Base-by-base conservation (phyloP, 2,329 filamentous ascomycete species). In the Lojkania enalia region DNA sequence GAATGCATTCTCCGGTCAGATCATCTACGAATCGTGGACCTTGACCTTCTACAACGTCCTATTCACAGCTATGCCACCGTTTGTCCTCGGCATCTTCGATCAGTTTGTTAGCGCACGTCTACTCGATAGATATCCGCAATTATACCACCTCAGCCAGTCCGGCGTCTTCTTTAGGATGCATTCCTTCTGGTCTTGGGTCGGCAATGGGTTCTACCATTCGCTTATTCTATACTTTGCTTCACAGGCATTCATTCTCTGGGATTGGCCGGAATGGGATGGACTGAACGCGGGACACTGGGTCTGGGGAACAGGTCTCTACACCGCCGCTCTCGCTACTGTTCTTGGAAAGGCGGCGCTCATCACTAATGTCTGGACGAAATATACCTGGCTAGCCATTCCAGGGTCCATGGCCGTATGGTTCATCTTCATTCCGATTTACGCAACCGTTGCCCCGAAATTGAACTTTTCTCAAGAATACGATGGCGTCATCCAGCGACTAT, bases 21-120 rank as follows among this genome's bases (percentile, higher is more conserved):
- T 97, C 66, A 97, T 99, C 66, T 97, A 91, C 79, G 94, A 99
- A 73, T 97, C 94, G 7, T 99, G 95, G 95, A 96, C 91, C 0
- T 77, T 99, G n/a, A 96, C 92, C 5, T 95, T 97, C 75, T 99
- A 96, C 79, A 99, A 99, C 76, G 90, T 99, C 69, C 87, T 99
- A 69, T 99, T 95, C 75, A 99, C 94, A 0, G 87, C 95, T 15
- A 77, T 96, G 14, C 94, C 94, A 13, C 94, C 94, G 1, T 86
- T 99, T 48, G 92, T 90, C 1, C 86, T 99, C 64, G 94, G 94
- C 58, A 95, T 99, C 53, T 89, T 96, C 54, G 95, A 99, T 69
- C 95, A 99, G 67, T 97, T 95, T 72, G 90, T 99, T 63, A 96
- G 90, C 31, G 94, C 95, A 5, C 85, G 94, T 18, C 77, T 99